Percentiles rank a stretch among this genome's conserved stretches.
Evolutionary conservation across 2,329 filamentous ascomycete species (phyloP).

Genomic region (Fusarium fracticaudum): DNA sequence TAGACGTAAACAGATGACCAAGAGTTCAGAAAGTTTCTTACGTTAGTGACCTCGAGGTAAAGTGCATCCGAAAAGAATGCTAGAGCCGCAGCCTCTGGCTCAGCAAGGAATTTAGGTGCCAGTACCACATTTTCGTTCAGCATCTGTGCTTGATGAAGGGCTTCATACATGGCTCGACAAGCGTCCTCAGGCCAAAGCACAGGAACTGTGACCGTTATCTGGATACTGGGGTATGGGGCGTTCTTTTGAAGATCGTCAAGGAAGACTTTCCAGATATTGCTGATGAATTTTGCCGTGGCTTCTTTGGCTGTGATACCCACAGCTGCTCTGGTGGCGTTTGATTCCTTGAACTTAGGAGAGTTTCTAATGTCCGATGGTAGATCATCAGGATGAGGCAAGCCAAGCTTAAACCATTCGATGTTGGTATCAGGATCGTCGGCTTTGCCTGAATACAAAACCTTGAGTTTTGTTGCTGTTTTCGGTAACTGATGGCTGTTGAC

Average conservation of each 20-base stretch:
- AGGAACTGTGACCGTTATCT: neutral
- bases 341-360: neutral
- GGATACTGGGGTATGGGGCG: fast-evolving
- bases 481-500: too few species aligned
- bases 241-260: too few species aligned
- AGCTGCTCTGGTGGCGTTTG: too few species aligned
- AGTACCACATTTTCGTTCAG: neutral
- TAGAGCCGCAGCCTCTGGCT: neutral
- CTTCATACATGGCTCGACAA: fast-evolving
- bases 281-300: too few species aligned
- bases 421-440: too few species aligned
- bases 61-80: too few species aligned
- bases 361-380: neutral
- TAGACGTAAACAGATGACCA: neutral
- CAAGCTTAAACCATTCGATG: constrained; percentile 7
- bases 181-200: neutral
- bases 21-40: neutral
- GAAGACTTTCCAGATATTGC: neutral
- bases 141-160: fast-evolving
- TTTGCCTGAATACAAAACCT: too few species aligned
- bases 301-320: too few species aligned
- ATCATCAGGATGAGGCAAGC: neutral
- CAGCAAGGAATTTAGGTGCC: neutral
- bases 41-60: too few species aligned
- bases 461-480: too few species aligned